Evolutionary conservation across 805 yeast species (phyloP), one percentile per base, ranked within the genome.

Genomic region (Saccharomycopsis oosterbeekiorum): DNA sequence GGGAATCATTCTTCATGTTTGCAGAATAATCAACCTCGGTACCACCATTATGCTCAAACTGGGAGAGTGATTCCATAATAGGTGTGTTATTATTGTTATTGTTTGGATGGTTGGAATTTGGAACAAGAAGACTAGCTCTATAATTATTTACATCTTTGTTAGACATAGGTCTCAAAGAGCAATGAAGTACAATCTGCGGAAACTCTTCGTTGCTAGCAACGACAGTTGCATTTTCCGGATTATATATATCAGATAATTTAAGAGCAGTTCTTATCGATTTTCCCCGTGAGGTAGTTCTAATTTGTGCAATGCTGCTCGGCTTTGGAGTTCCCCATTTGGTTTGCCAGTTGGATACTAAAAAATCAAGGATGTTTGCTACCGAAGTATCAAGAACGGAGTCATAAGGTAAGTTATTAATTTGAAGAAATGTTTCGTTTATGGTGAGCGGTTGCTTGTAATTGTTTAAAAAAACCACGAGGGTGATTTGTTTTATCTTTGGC

Each of bases 91-190:
- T 61, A 24, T 41, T 61, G 19, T 61, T 61, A 36, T 60, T 53
- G 21, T 57, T 57, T 14, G 50, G 53, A 50, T 60, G 55, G 42
- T 63, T 63, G 12, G 42, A 37, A 26, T 54, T 63, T 24, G 65
- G 65, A 5, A 63, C 64, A 5, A 63, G 56, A 41, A 63, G 57
- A 47, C 62, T 59, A 24, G 65, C 65, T 19, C 65, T 26, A 21
- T 61, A 42, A 41, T 53, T 59, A 2, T 19, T 37, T 10, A 39
- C 14, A n/a, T 60, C 64, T 41, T 56, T 56, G 14, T 56, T 36
- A 11, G 58, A 56, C 55, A 60, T 40, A 2, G 63, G 63, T 54
- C 63, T 57, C 19, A 57, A 39, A 12, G 50, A 40, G 6, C 58
- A 59, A 43, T 60, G 56, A 29, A 60, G 58, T n/a, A 50, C 57